Evolutionary conservation across 1,284 basidiomycete genomes (phyloP), one percentile per base, ranked within the genome.

Genomic region (Tilletia setariae): DNA sequence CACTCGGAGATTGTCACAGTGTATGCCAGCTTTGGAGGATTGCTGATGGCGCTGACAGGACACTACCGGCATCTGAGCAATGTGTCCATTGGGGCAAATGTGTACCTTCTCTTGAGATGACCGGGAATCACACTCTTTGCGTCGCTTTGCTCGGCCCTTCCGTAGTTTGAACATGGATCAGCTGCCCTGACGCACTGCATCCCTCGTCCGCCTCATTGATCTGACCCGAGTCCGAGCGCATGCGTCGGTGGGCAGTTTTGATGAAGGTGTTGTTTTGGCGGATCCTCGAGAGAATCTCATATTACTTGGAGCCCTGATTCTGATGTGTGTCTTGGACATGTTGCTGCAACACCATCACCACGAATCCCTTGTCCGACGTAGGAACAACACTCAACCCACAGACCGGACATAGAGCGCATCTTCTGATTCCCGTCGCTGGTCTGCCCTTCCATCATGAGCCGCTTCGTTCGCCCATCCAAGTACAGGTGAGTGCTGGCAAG

Each of bases 11-110:
- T 89, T 76, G 92, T 94, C 65, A 97, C 94, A 35, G 94, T 91
- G 40, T 98, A 98, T 82, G 90, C 90, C 62, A 97, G 93, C 2
- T 98, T 96, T 75, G 95, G 95, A 56, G 95, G 95, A n/a, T 86
- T 98, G 32, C 86, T 98, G 63, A 91, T 98, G 90, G 94, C 95
- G 1, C 85, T 98, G 68, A 91, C 93, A 59, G 95, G 95, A 4
- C 92, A 90, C 51, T 95, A 90, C 85, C 88, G 96, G 71, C 94
- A 98, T 85, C 88, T 98, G 87, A 90, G 92, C 63, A 90, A 88
- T 80, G 89, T 98, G 70, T 92, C 95, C 21, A 88, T 98, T 30
- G 94, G 94, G 30, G 92, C 95, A 80, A 91, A 94, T 72, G 87
- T 98, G 69, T 98, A 93, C 84, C 86, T 97, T 65, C 86, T 98